Base-by-base conservation (phyloP, 768 basidiomycete genomes). In the Phanerodontia chrysosporium region DNA sequence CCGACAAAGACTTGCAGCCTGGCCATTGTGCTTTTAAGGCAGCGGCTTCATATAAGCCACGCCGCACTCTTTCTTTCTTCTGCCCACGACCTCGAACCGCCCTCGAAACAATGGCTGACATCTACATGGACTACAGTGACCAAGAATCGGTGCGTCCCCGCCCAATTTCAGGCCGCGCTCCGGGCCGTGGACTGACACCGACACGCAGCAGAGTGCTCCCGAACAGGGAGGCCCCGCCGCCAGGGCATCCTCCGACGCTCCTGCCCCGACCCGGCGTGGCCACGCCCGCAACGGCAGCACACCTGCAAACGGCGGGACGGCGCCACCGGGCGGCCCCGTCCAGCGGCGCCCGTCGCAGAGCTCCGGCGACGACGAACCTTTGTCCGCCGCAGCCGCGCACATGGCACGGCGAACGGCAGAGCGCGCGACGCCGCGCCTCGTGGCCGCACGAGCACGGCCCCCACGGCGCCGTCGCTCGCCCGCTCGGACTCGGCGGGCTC, bases 351-450 rank as follows among this genome's bases (percentile, higher is more conserved):
- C 49, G 4, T 30, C 49, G 18, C 16, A 28, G n/a, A 51, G 49
- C 30, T 30, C 29, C 81, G 27, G 85, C 87, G 72, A 70, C 49
- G 83, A 90, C 60, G 84, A 90, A 69, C 66, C 76, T 42, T 80
- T 84, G 25, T 85, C 87, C n/a, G n/a, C 16, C 73, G 83, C 28
- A 60, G 45, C 24, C n/a, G 57, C n/a, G 46, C 16, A 29, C 46
- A 49, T 36, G 52, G 58, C 29, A 51, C 28, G 24, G 24, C 51
- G 2, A 3, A 49, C 14, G 27, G 13, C n/a, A 45, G 7, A 45
- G 8, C 9, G 54, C n/a, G 39, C 39, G 18, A 10, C 39, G 39
- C 8, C 4, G 39, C 10, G 6, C 39, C 9, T 18, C 10, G 4
- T 18, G 39, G 39, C 28, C 32, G 30, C 30, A 21, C n/a, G 3